Conservation (phyloP, 441 rosid genomes). For the Viola pubescens region DNA sequence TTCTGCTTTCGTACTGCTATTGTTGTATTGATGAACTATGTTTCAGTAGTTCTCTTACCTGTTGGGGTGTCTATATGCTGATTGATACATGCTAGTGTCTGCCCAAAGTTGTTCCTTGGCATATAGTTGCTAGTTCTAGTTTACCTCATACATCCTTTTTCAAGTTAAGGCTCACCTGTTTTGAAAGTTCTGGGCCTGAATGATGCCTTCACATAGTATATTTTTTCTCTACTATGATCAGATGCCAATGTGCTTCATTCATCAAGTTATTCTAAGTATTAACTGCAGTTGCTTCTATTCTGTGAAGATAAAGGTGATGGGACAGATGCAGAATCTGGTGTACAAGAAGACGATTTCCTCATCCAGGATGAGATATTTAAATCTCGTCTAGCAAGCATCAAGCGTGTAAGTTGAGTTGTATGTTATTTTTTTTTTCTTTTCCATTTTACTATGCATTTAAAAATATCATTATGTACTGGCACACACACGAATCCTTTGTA, state of each 20-base stretch:
- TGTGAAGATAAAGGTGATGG: conserved; percentile 79
- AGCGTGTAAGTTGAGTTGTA: conserved; percentile 55
- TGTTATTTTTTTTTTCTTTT: background rate
- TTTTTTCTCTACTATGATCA: no score
- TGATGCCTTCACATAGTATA: no score
- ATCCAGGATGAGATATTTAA: conserved; percentile 93
- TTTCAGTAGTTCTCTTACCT: background rate
- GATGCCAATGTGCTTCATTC: no score
- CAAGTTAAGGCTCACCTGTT: background rate
- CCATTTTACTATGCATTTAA: no score
- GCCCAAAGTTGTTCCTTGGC: background rate
- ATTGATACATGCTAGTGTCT: background rate
- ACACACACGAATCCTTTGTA: conserved; percentile 15
- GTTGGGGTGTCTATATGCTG: background rate
- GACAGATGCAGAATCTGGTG: conserved; percentile 61
- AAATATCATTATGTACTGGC: no score
- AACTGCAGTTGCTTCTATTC: conserved; percentile 17
- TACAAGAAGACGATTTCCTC: conserved; percentile 74
- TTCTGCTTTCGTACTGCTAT: background rate
- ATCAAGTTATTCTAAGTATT: conserved; percentile 4
- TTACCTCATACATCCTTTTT: background rate
- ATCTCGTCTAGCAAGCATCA: conserved; percentile 87
- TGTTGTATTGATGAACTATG: background rate
- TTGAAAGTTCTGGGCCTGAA: no score
- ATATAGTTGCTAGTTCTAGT: background rate